Evolutionary conservation across 352 stramenopile genomes (phyloP), one percentile per base, ranked within the genome.

Genomic region (Phytophthora sp.): DNA sequence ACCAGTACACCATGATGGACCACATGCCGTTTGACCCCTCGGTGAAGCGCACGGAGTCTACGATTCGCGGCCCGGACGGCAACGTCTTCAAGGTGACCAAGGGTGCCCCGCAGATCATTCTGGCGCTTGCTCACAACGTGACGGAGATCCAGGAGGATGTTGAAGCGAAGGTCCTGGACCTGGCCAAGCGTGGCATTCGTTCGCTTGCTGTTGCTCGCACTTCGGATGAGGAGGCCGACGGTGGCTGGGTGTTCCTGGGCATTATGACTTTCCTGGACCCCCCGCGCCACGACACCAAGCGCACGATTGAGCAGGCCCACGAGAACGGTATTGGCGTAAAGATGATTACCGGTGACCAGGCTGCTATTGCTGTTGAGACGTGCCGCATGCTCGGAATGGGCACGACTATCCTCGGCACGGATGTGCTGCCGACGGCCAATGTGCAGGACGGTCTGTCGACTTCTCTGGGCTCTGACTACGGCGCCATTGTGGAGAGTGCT

Each of bases 281-380:
- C 15, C 96, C 97, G 32, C 92, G 97, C 43, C 85, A 96, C 59
- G 96, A 99, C 74, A 99, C 96, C 24, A 92, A 94, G 50, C 80
- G 82, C 28, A 98, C 96, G 18, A 98, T 99, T 59, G 81, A 96
- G 54, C 84, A 86, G 10, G 87, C 96, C 21, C 81, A 97, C 49
- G 66, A 93, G 52, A 87, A 93, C 39, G 97, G 97, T 45, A 94
- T 99, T 54, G 79, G 68, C n/a, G 92, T 99, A 11, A 99, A 98
- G 70, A 98, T 99, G 89, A 92, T 99, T 60, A 99, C 97, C 0
- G 97, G 97, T 39, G 97, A 99, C 70, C 95, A 98, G 49, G 74
- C 86, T 12, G 82, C 92, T 21, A 98, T 99, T 69, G 96, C 95
- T 7, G 84, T 95, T 17, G 93, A 98, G 68, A 98, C 95, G 4